phyloP scores from a whole-genome alignment of 306 rosid species.

The Boehmeria nivea region DNA sequence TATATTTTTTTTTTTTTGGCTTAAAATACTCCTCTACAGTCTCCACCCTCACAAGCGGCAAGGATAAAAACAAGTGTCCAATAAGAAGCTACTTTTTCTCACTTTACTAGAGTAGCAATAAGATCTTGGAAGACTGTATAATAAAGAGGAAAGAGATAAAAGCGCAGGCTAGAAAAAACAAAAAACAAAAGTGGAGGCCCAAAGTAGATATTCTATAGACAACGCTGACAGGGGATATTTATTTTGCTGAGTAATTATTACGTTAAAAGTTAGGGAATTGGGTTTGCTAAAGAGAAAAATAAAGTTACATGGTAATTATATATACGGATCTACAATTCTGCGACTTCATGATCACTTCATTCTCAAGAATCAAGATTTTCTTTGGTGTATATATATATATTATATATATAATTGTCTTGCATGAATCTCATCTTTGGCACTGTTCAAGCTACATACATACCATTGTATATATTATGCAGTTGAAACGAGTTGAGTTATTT shows the following conservation, averaged over 20 bases:
- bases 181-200: too few relatives aligned
- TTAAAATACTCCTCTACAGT: too few relatives aligned
- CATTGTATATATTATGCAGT: too few relatives aligned
- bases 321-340: background rate
- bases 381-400: too few relatives aligned
- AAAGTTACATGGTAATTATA: background rate
- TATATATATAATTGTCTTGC: too few relatives aligned
- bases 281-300: conserved; percentile 34
- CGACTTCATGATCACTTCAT: background rate
- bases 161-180: conserved; percentile 16
- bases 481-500: too few relatives aligned
- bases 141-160: too few relatives aligned
- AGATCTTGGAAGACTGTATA: conserved; percentile 37
- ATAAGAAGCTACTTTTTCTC: conserved; percentile 27
- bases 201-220: conserved; percentile 12
- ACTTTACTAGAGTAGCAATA: conserved; percentile 18
- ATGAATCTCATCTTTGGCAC: too few relatives aligned
- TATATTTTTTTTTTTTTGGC: background rate
- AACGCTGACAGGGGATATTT: conserved; percentile 9
- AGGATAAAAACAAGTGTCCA: conserved; percentile 32
- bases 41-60: too few relatives aligned
- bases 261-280: conserved; percentile 43
- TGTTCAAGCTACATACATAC: too few relatives aligned
- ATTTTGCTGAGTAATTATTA: conserved; percentile 60
- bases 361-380: too few relatives aligned